These are phyloP conservation scores for Alternaria sp. DNA, from an alignment of 2,329 filamentous ascomycete species.

Conservation along the genomic window DNA sequence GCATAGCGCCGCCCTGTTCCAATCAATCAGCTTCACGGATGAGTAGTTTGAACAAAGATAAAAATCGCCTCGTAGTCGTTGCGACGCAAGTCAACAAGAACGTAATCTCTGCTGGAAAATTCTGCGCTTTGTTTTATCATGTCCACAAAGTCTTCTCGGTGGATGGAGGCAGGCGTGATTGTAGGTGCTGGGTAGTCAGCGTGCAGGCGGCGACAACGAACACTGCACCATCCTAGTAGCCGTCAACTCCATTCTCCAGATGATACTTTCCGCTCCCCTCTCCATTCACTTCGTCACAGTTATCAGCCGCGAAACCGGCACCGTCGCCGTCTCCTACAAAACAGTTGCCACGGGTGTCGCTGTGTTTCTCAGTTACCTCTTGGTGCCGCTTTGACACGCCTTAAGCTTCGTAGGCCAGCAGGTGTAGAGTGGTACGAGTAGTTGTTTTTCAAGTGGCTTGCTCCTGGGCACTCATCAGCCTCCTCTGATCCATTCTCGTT, in stretches of 20 bases:
- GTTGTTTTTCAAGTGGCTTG: constrained; percentile 69
- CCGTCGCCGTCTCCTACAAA: constrained; percentile 62
- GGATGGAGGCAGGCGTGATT: constrained; percentile 16
- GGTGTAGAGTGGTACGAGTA: constrained; percentile 68
- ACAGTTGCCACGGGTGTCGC: constrained; percentile 77
- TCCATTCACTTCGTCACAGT: constrained; percentile 64
- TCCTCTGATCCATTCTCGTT: constrained; percentile 83
- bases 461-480: constrained; percentile 79
- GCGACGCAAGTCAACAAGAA: constrained; percentile 61
- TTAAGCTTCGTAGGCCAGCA: constrained; percentile 63
- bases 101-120: constrained; percentile 10
- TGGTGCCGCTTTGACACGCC: constrained; percentile 74
- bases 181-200: constrained; percentile 57
- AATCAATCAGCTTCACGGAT: constrained; percentile 13
- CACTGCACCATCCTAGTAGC: constrained; percentile 72
- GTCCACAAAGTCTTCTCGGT: constrained; percentile 18
- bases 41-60: background rate
- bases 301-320: constrained; percentile 61
- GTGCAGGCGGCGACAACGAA: constrained; percentile 75
- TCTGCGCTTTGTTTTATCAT: constrained; percentile 13
- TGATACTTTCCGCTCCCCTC: constrained; percentile 51
- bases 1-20: constrained; percentile 67
- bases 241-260: constrained; percentile 53
- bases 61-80: constrained; percentile 59
- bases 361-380: constrained; percentile 80